These are phyloP conservation scores for Mesotaenium endlicherianum DNA, from an alignment of 139 green algal genomes.

Conservation along the genomic window DNA sequence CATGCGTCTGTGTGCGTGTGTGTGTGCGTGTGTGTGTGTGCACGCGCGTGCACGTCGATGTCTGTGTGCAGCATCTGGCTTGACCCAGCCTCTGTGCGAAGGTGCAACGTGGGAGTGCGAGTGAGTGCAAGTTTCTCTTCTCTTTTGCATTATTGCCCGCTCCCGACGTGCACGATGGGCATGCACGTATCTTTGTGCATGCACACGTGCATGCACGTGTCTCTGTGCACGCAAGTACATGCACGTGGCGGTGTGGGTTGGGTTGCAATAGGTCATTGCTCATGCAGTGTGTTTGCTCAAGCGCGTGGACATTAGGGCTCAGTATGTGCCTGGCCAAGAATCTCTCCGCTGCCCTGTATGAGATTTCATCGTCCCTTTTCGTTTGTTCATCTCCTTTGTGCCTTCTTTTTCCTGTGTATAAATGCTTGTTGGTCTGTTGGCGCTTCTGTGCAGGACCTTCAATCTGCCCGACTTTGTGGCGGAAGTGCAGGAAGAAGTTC, in stretches of 20 bases:
- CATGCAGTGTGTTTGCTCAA: not conserved
- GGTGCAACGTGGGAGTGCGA: too few species aligned
- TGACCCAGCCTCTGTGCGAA: too few species aligned
- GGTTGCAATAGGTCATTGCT: not conserved
- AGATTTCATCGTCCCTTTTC: not conserved
- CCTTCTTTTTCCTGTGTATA: not conserved
- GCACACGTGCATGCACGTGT: not conserved
- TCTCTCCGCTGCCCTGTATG: not conserved
- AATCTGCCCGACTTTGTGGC: constrained; percentile 76
- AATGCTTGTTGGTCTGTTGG: constrained; percentile 52
- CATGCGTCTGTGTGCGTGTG: too few species aligned
- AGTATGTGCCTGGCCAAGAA: not conserved
- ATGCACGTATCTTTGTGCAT: not conserved
- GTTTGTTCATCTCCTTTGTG: not conserved
- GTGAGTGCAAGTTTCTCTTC: too few species aligned
- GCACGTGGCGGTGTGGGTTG: not conserved
- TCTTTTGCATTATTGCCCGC: too few species aligned
- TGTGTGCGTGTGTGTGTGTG: not conserved
- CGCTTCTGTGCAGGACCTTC: constrained; percentile 74
- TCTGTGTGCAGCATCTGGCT: too few species aligned
- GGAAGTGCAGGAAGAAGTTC: constrained; percentile 63
- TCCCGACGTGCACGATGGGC: too few species aligned
- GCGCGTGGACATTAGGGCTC: not conserved
- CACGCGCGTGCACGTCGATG: not conserved
- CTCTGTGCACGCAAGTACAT: not conserved